Base-by-base conservation (phyloP, 257 asterid species). In the Capsicum baccatum region DNA sequence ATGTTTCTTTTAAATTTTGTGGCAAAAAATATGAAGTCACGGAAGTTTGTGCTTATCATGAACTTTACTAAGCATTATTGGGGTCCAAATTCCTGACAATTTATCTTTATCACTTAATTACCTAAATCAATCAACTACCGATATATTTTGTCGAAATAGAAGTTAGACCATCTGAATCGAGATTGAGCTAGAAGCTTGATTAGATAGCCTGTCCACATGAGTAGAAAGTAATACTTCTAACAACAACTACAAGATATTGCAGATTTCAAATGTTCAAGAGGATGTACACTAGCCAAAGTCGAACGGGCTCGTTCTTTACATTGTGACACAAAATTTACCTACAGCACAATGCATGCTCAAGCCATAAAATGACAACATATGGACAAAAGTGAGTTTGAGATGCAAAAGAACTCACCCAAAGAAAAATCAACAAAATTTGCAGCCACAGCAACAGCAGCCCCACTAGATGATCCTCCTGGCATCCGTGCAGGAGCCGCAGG, bases 401-500 rank as follows among this genome's bases (percentile, higher is more conserved):
- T 8, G 79, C 80, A 52, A 59, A 78, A 55, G 55, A 84, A 69
- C 94, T 87, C 85, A 97, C 99, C 99, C 90, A 97, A 83, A 70
- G 99, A 91, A 92, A 97, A 97, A 88, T 97, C 99, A 79, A 89
- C 97, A 86, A 94, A 91, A 62, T 92, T 91, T 80, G 97, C 97
- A 85, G 99, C 95, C 76, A 93, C 99, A 56, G 98, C 93, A 17
- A 94, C 99, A 83, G 99, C 96, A 88, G 99, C 95, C 81, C 99
- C 99, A 90, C 99, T 93, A n/a, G 97, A 97, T 83, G 97, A 94
- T 84, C 99, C 99, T 88, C 99, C 99, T 7, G 99, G 97, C 73
- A 92, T 82, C 83, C 94, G 89, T 79, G 91, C 88, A 81, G 93
- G 91, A 85, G 92, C 89, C 67, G 94, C 91, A n/a, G 99, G 99